Evolutionary conservation across 371 early-diverging fungal genomes (phyloP), one percentile per base, ranked within the genome.

Genomic region (Zychaea mexicana): DNA sequence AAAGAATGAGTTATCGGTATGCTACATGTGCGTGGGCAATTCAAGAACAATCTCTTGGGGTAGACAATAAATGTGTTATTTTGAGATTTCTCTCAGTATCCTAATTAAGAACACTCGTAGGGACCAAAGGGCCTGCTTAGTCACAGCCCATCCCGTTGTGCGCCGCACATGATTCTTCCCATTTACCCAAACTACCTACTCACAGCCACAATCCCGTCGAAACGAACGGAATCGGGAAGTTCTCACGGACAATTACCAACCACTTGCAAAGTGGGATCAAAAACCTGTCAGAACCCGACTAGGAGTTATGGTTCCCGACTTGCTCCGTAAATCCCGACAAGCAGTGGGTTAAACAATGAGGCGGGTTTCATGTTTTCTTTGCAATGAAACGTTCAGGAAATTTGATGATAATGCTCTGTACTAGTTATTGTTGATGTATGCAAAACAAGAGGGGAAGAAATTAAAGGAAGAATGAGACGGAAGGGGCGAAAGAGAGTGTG

Each of bases 41-140:
- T n/a, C n/a, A n/a, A n/a, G n/a, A n/a, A n/a, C n/a, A n/a, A n/a
- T n/a, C n/a, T n/a, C n/a, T n/a, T 12, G 38, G 33, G 39, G 26
- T 17, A 30, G 39, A 57, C n/a, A 38, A 17, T 8, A 26, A n/a
- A 13, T 15, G 26, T 12, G 15, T 53, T 54, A 31, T 30, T 27
- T 15, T 45, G 19, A 17, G 26, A 13, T 28, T 36, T 36, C 38
- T 45, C 59, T 19, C 45, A 58, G 8, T 58, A 17, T 7, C 59
- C 28, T 58, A 27, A 21, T 58, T 42, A 19, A 45, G 59, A 39
- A 30, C 21, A n/a, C 28, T 45, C 59, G 59, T 58, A 58, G 59
- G 59, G 59, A 58, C 59, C 59, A 27, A 45, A 58, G 45, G 59
- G 59, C 39, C 26, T 58, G 45, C 56, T 58, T 58, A 58, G 59